phyloP scores from a whole-genome alignment of 2,329 filamentous ascomycete species.

The Alternaria sp. region DNA sequence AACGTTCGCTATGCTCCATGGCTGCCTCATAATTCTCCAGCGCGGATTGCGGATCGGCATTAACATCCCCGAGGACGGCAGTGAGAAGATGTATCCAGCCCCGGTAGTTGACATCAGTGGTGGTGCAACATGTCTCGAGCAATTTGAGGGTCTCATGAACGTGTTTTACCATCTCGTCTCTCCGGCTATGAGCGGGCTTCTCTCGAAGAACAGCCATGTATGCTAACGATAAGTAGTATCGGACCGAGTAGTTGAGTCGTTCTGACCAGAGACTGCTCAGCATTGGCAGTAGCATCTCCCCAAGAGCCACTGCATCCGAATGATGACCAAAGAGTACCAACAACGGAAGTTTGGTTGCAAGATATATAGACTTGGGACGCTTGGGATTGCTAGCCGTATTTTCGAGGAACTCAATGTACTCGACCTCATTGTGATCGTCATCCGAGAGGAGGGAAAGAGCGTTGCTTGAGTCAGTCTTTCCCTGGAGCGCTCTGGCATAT shows the following conservation, averaged over 20 bases:
- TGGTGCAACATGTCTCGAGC: slow-evolving; percentile 68
- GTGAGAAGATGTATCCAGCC: slow-evolving; percentile 72
- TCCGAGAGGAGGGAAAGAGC: slow-evolving; percentile 69
- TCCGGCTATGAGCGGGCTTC: slow-evolving; percentile 46
- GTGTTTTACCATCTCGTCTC: slow-evolving; percentile 58
- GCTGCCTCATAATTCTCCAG: slow-evolving; percentile 72
- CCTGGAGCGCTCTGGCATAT: slow-evolving; percentile 72
- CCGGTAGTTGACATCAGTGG: slow-evolving; percentile 74
- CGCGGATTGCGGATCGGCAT: slow-evolving; percentile 59
- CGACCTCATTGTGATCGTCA: slow-evolving; percentile 65
- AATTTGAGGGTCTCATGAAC: slow-evolving; percentile 64
- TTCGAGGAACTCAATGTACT: slow-evolving; percentile 62
- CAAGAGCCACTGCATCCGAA: slow-evolving; percentile 52
- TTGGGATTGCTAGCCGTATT: slow-evolving; percentile 63
- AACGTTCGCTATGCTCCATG: slow-evolving; percentile 73
- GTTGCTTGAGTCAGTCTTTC: slow-evolving; percentile 67
- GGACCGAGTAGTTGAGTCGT: slow-evolving; percentile 50
- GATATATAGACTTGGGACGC: slow-evolving; percentile 71
- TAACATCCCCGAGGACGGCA: slow-evolving; percentile 72
- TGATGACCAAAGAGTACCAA: slow-evolving; percentile 54
- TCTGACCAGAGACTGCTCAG: slow-evolving; percentile 54
- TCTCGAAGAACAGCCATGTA: slow-evolving; percentile 51
- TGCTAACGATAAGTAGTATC: slow-evolving; percentile 53
- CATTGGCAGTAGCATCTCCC: slow-evolving; percentile 50
- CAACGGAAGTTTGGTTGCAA: slow-evolving; percentile 58